Percentiles rank a stretch among this genome's conserved stretches.
Evolutionary conservation across 495 filamentous ascomycete species (phyloP).

Genomic region (Aspergillus conjunctus): DNA sequence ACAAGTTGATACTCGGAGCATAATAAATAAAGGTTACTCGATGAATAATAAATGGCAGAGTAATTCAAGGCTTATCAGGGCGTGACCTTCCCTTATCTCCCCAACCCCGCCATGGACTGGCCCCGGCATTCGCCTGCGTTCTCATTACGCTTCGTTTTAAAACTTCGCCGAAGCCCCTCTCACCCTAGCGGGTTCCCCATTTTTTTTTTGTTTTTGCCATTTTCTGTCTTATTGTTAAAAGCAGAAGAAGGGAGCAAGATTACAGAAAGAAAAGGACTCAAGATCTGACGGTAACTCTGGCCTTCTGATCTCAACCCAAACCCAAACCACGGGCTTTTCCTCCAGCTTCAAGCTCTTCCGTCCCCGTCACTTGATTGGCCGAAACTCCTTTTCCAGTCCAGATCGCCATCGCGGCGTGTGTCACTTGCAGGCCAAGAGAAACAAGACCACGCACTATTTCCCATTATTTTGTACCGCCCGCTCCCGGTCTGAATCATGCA

Average conservation of each 20-base stretch:
- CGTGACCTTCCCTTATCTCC: conserved; percentile 21
- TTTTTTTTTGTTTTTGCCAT: conserved; percentile 9
- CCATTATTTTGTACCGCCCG: background rate
- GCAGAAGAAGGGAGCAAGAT: background rate
- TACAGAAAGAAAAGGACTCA: background rate
- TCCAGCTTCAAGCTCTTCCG: background rate
- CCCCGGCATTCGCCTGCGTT: conserved; percentile 19
- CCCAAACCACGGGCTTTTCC: background rate
- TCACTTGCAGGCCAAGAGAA: conserved; percentile 22
- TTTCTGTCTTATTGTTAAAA: conserved; percentile 9
- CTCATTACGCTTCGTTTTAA: conserved; percentile 9
- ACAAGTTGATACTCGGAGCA: background rate
- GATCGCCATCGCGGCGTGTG: conserved; percentile 14
- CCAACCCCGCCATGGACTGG: conserved; percentile 13
- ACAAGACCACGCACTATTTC: background rate
- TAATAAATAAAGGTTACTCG: conserved; percentile 9
- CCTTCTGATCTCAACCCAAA: background rate
- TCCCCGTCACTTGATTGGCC: conserved; percentile 20
- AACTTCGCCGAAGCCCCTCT: conserved; percentile 12
- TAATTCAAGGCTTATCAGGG: conserved; percentile 25
- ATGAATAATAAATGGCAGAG: conserved; percentile 11
- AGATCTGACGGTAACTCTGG: background rate
- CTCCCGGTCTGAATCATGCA: conserved; percentile 58
- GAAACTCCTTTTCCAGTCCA: background rate
- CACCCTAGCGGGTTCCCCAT: conserved; percentile 2